Evolutionary conservation across 441 rosid species (phyloP).

Genomic region (Melianthus villosus): DNA sequence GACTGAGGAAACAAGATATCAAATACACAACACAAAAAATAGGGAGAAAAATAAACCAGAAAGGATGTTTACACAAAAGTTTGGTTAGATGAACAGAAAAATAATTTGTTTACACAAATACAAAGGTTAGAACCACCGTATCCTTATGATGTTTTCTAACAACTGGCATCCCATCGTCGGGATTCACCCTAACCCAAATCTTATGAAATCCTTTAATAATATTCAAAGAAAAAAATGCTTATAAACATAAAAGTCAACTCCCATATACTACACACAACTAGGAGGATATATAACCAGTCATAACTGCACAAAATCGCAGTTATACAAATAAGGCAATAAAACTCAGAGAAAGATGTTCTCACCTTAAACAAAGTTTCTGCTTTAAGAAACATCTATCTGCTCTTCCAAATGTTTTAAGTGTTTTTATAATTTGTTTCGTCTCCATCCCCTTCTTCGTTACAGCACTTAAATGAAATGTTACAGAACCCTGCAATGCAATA

Average conservation of each 20-base stretch:
- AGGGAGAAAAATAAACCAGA: too few species aligned
- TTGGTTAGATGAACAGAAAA: neutral
- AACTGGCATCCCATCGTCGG: too few species aligned
- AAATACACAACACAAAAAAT: neutral
- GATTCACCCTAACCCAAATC: too few species aligned
- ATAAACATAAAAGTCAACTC: neutral
- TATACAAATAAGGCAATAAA: neutral
- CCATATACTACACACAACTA: neutral
- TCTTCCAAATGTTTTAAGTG: constrained; percentile 30
- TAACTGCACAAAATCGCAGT: neutral
- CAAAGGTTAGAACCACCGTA: too few species aligned
- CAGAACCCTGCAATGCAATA: constrained; percentile 45
- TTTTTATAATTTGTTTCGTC: constrained; percentile 26
- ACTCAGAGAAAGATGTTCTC: constrained; percentile 8
- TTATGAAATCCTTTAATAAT: too few species aligned
- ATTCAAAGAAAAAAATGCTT: too few species aligned
- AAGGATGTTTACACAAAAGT: neutral
- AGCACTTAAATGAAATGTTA: constrained; percentile 32
- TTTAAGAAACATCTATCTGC: constrained; percentile 28
- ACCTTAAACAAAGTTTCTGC: constrained; percentile 36
- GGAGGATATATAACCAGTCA: neutral
- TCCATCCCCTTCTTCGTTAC: constrained; percentile 36
- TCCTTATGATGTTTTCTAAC: too few species aligned
- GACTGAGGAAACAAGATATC: constrained; percentile 34
- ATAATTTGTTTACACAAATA: too few species aligned